Evolutionary conservation across 2,329 filamentous ascomycete species (phyloP).

Genomic region (Leptoxyphium fumago): DNA sequence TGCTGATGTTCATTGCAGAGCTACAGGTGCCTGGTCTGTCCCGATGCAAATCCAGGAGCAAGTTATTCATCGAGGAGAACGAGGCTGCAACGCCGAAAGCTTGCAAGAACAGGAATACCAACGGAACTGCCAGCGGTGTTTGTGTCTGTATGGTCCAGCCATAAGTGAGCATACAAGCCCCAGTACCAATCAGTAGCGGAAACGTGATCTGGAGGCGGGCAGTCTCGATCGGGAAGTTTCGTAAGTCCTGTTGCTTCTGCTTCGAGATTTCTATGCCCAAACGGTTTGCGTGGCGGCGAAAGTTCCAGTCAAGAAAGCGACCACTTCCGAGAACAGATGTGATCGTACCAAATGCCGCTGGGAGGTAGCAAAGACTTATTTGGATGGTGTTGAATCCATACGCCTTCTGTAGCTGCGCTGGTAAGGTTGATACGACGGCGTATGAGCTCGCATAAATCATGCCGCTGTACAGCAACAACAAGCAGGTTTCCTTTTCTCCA

Average conservation of each 20-base stretch:
- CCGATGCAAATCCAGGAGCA: not conserved
- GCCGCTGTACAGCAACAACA: conserved; percentile 15
- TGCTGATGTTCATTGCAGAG: not conserved
- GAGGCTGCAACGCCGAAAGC: not conserved
- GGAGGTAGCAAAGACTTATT: conserved; percentile 13
- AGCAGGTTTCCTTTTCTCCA: conserved; percentile 8
- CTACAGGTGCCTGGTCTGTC: not conserved
- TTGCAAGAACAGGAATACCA: conserved; percentile 32
- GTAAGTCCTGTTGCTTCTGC: conserved; percentile 40
- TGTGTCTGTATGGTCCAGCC: conserved; percentile 27
- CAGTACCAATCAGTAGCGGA: conserved; percentile 22
- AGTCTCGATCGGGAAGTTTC: conserved; percentile 36
- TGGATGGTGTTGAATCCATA: conserved; percentile 19
- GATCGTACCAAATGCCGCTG: conserved; percentile 25
- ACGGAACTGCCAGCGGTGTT: conserved; percentile 25
- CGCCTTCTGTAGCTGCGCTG: conserved; percentile 25
- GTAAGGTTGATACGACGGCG: conserved; percentile 30
- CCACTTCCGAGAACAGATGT: conserved; percentile 32
- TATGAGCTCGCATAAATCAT: conserved; percentile 33
- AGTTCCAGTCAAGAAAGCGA: conserved; percentile 55
- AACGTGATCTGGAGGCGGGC: conserved; percentile 27
- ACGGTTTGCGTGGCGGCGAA: conserved; percentile 47
- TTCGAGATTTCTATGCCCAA: conserved; percentile 47
- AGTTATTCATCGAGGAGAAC: not conserved
- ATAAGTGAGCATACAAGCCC: conserved; percentile 22